Conservation (phyloP, 768 basidiomycete species). For the Tulasnella sp. region DNA sequence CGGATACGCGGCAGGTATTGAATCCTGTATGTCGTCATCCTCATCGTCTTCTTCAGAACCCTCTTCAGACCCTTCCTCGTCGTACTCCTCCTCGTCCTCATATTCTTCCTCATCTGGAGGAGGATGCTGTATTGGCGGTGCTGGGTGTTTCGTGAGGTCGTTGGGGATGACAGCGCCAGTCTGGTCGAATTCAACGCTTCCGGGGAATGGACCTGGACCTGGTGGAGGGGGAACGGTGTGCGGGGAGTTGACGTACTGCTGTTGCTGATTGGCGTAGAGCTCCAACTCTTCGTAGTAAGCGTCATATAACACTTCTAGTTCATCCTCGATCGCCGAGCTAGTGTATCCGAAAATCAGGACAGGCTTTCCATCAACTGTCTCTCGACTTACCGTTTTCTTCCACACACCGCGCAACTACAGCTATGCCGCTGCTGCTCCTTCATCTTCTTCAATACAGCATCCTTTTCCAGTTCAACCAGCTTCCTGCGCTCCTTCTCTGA, state of each 20-base stretch:
- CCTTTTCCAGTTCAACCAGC: constrained; percentile 97
- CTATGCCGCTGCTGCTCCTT: constrained; percentile 98
- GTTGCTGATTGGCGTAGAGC: constrained; percentile 97
- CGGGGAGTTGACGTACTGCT: constrained; percentile 88
- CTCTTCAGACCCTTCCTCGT: constrained; percentile 56
- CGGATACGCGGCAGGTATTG: constrained; percentile 28
- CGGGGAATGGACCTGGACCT: constrained; percentile 97
- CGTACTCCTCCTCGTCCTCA: constrained; percentile 47
- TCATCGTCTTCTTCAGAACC: constrained; percentile 66
- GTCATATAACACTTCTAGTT: constrained; percentile 99
- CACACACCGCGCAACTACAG: constrained; percentile 94
- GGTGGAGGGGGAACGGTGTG: constrained; percentile 87
- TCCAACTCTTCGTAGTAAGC: constrained; percentile 99
- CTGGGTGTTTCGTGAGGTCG: constrained; percentile 21
- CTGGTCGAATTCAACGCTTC: constrained; percentile 94
- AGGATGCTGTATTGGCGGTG: constrained; percentile 29
- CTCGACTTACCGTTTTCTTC: constrained; percentile 81
- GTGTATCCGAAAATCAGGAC: neutral
- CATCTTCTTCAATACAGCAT: constrained; percentile 97
- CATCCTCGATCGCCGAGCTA: constrained; percentile 97
- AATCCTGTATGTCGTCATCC: constrained; percentile 56
- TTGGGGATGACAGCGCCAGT: constrained; percentile 58
- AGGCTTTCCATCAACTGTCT: neutral
- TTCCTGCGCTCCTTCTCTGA: constrained; percentile 84
- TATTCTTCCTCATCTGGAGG: constrained; percentile 44